Evolutionary conservation across 176 grass and related monocot species (phyloP), one percentile per base, ranked within the genome.

Genomic region (Juncus effusus): DNA sequence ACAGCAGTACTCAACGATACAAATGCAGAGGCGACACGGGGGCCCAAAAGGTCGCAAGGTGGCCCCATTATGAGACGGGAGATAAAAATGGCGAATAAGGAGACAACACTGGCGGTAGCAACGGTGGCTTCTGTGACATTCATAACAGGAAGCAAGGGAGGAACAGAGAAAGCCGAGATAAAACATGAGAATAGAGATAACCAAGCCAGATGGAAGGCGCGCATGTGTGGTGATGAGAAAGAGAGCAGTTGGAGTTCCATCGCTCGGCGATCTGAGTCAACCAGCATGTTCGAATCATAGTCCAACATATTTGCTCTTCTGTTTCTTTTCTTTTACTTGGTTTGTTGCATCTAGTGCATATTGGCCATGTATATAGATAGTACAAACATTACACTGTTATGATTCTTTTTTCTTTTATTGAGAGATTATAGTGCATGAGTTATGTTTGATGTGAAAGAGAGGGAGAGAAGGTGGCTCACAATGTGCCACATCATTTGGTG

Each of bases 191-290:
- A 93, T 38, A 93, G 89, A 69, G 85, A 93, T 47, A 93, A 63
- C 89, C 89, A 93, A 2, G 89, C 78, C 2, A 93, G 84, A 75
- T 93, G 89, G 89, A 93, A 93, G 14, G 85, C 89, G 42, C 83
- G 89, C 76, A 80, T 88, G 81, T 88, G 89, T n/a, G 85, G 72
- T 5, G 50, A 73, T 0, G 59, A 69, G 15, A 78, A 60, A 37
- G 76, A 70, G 7, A 82, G 59, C 1, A 72, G 79, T 8, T 78
- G 81, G 1, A 93, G 72, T 56, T 75, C 89, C 57, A 68, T 93
- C 10, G 89, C 85, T 38, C 78, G 72, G 53, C 74, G 45, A 4
- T 88, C 72, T 2, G 7, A 82, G 54, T 93, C 89, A 2, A 87
- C 75, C 49, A 45, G 65, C 49, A 55, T 69, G 50, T 4, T 55